Evolutionary conservation across 331 rosid species (phyloP), one percentile per base, ranked within the genome.

Genomic region (Malus hybrid): DNA sequence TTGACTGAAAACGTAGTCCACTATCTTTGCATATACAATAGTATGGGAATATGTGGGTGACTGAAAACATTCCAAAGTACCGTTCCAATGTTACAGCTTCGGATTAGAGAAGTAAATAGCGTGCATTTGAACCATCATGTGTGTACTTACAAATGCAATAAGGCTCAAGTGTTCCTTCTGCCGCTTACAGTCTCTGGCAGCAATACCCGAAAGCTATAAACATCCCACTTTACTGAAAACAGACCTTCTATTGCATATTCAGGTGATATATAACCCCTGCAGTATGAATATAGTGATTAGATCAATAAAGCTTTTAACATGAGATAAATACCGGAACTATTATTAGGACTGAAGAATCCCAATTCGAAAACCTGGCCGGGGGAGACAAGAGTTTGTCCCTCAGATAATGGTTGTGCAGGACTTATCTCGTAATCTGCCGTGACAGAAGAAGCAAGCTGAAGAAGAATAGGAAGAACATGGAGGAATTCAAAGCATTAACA

Each of bases 231-330:
- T 1, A 87, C 82, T 20, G 97, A 91, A 76, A 91, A 87, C 19
- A 87, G 77, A 66, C 97, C 94, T 79, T 89, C 90, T 92, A 91
- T 91, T 36, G 92, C 97, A 73, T 91, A 91, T 78, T 91, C 97
- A 3, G 94, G 29, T 28, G 29, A 28, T 28, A 28, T 28, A 28
- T 28, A 28, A 28, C 29, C 29, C 29, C 29, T 28, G 97, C 39
- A 78, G 27, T 44, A 70, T 6, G 63, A 2, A 69, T 33, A 64
- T 79, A 34, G 19, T 27, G 65, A 65, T 32, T 32, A 67, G 83
- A 78, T 85, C 56, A 71, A 77, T 28, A 4, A 56, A 74, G 3
- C 29, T 55, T 67, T 56, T 19, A 33, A 48, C 20, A 71, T 72
- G 19, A 42, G 24, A 27, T 7, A 22, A 59, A 69, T 22, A 22